Evolutionary conservation across 2,329 filamentous ascomycete genomes (phyloP).

Genomic region (Cyphellophora europaea): DNA sequence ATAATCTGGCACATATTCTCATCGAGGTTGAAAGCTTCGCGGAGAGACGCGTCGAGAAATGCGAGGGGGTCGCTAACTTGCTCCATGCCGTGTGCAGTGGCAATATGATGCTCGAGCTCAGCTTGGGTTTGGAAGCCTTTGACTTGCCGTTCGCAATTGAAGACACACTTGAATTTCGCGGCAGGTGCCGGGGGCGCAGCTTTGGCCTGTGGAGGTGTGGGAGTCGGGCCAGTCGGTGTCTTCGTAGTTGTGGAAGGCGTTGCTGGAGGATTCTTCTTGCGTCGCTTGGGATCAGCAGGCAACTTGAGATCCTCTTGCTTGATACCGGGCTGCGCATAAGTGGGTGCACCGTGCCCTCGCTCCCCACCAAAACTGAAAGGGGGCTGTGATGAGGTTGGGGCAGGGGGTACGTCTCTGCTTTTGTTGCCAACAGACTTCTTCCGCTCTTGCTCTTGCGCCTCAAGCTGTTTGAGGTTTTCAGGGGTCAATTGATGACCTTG

Average conservation of each 20-base stretch:
- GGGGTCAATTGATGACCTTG: constrained; percentile 15
- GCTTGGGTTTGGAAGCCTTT: constrained; percentile 46
- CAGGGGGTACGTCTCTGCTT: constrained; percentile 31
- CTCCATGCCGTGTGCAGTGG: constrained; percentile 41
- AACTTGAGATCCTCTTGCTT: constrained; percentile 49
- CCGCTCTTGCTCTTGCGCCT: constrained; percentile 21
- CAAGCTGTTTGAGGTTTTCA: constrained; percentile 14
- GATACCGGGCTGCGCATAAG: constrained; percentile 42
- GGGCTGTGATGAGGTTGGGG: constrained; percentile 42
- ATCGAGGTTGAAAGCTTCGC: constrained; percentile 38
- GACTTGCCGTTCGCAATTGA: constrained; percentile 44
- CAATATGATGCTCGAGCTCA: constrained; percentile 46
- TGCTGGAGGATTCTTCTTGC: constrained; percentile 40
- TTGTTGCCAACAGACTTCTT: constrained; percentile 24
- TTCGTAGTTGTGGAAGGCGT: constrained; percentile 21
- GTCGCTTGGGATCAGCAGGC: constrained; percentile 45
- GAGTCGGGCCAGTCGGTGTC: constrained; percentile 16
- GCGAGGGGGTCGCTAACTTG: constrained; percentile 45
- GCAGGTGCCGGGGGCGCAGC: constrained; percentile 27
- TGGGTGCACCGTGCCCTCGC: constrained; percentile 26
- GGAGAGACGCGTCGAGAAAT: constrained; percentile 46
- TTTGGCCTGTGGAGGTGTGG: constrained; percentile 24
- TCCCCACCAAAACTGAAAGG: constrained; percentile 45
- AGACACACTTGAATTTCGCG: constrained; percentile 43
- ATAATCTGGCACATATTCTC: constrained; percentile 31